phyloP scores from a whole-genome alignment of 345 rosid genomes.

The Mallotus nudiflorus region DNA sequence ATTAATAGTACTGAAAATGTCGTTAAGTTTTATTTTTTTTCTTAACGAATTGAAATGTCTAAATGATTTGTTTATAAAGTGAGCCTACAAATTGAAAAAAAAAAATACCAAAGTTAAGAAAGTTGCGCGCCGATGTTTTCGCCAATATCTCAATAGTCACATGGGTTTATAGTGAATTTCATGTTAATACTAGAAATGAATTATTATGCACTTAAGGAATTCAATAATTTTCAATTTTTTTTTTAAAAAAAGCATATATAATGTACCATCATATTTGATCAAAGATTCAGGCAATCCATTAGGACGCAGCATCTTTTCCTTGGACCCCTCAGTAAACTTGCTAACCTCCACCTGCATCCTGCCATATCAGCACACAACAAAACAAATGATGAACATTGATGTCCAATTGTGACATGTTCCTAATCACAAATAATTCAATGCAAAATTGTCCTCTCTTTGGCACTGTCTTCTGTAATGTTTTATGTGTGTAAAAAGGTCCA shows the following conservation, averaged over 20 bases:
- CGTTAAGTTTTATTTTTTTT: no score
- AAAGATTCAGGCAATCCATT: slow-evolving; percentile 96
- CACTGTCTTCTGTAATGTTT: background rate
- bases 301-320: slow-evolving; percentile 78
- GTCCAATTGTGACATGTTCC: background rate
- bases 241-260: no score
- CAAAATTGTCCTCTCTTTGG: background rate
- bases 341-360: slow-evolving; percentile 99
- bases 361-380: slow-evolving; percentile 25
- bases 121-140: no score
- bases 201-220: no score
- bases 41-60: no score
- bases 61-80: no score
- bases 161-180: no score
- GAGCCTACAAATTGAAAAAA: no score
- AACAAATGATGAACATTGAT: background rate
- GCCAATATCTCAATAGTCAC: no score
- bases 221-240: background rate
- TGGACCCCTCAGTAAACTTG: slow-evolving; percentile 87
- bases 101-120: no score
- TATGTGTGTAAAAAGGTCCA: slow-evolving; percentile 15
- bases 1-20: no score
- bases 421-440: background rate
- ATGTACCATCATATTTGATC: slow-evolving; percentile 84
- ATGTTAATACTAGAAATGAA: no score